Conservation (phyloP, 768 basidiomycete genomes). For the Kwoniella sp. region DNA sequence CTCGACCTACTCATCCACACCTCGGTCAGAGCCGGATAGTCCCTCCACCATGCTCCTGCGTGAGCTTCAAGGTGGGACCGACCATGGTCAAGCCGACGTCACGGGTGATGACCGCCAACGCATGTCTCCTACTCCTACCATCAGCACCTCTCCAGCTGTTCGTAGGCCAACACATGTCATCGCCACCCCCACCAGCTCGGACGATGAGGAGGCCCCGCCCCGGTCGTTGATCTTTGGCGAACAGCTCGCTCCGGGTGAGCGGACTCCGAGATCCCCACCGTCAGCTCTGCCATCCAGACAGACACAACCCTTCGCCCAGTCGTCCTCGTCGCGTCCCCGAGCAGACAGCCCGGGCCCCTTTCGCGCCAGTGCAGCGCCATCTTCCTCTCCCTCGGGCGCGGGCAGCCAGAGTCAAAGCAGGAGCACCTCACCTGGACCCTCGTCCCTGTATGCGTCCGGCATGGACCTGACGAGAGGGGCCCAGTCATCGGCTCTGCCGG, state of each 20-base stretch:
- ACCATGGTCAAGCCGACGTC: background rate
- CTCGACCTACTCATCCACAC: constrained; percentile 13
- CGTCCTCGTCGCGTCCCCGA: background rate
- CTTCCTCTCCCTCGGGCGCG: constrained; percentile 20
- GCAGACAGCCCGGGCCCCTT: constrained; percentile 23
- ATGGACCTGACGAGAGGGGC: constrained; percentile 18
- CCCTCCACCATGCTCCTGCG: constrained; percentile 39
- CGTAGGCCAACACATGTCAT: constrained; percentile 11
- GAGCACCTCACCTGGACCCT: constrained; percentile 37
- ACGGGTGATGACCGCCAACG: too few relatives aligned
- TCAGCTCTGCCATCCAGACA: background rate
- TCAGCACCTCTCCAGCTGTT: too few relatives aligned
- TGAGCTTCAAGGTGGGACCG: constrained; percentile 30
- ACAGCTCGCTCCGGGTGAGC: constrained; percentile 7
- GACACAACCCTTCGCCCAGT: constrained; percentile 1
- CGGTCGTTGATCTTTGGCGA: constrained; percentile 26
- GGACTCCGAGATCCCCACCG: constrained; percentile 15
- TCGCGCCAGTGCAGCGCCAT: background rate
- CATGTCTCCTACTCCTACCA: constrained; percentile 28
- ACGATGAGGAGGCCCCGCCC: constrained; percentile 26
- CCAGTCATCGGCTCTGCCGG: background rate
- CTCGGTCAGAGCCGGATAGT: constrained; percentile 29
- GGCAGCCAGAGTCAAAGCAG: constrained; percentile 11
- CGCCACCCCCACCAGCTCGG: constrained; percentile 18
- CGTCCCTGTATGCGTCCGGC: constrained; percentile 37